Conservation (phyloP, 1,139 yeast genomes). For the Yamadazyma sp. region DNA sequence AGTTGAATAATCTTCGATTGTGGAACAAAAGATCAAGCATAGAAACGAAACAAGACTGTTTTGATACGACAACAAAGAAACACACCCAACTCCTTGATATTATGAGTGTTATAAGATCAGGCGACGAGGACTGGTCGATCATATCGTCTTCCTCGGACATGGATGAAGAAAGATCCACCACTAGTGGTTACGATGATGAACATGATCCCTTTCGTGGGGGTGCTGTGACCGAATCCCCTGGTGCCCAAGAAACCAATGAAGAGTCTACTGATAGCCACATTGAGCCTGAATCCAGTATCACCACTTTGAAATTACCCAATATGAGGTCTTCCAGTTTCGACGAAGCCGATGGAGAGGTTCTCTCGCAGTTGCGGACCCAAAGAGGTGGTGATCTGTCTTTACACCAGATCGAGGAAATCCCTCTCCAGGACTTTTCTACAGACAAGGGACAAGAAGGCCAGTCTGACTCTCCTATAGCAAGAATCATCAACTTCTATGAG, state of each 20-base stretch:
- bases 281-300: conserved; percentile 15
- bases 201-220: conserved; percentile 1
- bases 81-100: too few species aligned
- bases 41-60: too few species aligned
- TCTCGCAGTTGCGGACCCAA: neutral
- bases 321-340: conserved; percentile 1
- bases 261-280: conserved; percentile 5
- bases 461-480: conserved; percentile 9
- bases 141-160: conserved; percentile 46
- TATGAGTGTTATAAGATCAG: conserved; percentile 6
- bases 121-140: conserved; percentile 48
- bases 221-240: conserved; percentile 5
- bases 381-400: neutral
- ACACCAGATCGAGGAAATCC: neutral
- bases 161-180: conserved; percentile 36
- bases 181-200: conserved; percentile 13
- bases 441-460: neutral
- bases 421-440: neutral
- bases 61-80: too few species aligned
- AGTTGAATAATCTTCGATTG: too few species aligned
- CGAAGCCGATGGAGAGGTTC: neutral
- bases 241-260: too few species aligned
- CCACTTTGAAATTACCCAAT: conserved; percentile 20
- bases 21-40: neutral
- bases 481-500: conserved; percentile 28